phyloP scores from a whole-genome alignment of 129 eudicot species.

The Ambrosia trifida region DNA sequence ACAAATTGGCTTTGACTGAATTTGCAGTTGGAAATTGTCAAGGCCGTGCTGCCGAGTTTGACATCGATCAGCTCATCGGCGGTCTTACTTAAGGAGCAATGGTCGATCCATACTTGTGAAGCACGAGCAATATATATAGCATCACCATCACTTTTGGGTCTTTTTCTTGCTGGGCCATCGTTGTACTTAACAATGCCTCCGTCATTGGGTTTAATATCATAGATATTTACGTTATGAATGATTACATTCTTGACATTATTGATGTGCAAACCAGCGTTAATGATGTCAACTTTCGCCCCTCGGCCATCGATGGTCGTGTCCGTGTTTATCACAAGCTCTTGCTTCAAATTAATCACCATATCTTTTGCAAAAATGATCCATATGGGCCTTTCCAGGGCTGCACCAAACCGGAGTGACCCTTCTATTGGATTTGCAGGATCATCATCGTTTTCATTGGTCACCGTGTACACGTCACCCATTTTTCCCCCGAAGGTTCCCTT shows the following conservation, averaged over 20 bases:
- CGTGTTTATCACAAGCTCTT: conserved; percentile 54
- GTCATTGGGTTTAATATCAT: conserved; percentile 34
- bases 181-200: conserved; percentile 67
- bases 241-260: conserved; percentile 53
- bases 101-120: conserved; percentile 62
- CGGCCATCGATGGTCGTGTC: conserved; percentile 80
- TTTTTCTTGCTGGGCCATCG: conserved; percentile 35
- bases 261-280: conserved; percentile 62
- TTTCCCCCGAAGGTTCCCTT: conserved; percentile 59
- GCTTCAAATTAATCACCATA: conserved; percentile 50
- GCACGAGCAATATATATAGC: conserved; percentile 48
- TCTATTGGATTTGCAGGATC: conserved; percentile 49
- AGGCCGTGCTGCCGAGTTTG: conserved; percentile 48
- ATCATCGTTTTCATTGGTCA: conserved; percentile 52
- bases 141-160: conserved; percentile 72
- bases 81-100: conserved; percentile 41
- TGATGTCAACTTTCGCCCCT: conserved; percentile 59
- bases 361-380: conserved; percentile 61
- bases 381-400: conserved; percentile 49
- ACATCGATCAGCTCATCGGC: conserved; percentile 70
- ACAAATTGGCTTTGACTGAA: conserved; percentile 57
- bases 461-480: conserved; percentile 49
- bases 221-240: conserved; percentile 48
- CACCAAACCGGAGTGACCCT: conserved; percentile 74
- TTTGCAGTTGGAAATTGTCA: conserved; percentile 73